These are phyloP conservation scores for Coriolopsis trogii DNA, from an alignment of 1,284 basidiomycete species.

Conservation along the genomic window DNA sequence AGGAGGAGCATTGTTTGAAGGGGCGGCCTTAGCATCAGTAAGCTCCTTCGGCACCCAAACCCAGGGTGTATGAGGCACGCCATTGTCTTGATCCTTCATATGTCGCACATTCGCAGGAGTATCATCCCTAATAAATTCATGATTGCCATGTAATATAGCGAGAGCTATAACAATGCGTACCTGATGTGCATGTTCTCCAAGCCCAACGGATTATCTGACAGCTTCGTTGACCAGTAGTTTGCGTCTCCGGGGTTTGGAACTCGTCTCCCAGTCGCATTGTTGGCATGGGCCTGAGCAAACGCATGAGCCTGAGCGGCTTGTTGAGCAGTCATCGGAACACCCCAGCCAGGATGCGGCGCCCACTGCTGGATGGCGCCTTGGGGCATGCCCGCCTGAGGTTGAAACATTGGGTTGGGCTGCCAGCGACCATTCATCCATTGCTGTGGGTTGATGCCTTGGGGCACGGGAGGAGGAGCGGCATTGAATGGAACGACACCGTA, in stretches of 20 bases:
- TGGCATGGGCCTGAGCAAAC: too few relatives aligned
- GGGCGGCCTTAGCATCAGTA: slow-evolving; percentile 23
- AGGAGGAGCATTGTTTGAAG: neutral
- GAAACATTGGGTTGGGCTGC: slow-evolving; percentile 33
- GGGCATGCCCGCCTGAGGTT: slow-evolving; percentile 15
- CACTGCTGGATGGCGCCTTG: slow-evolving; percentile 24
- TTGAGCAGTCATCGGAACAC: slow-evolving; percentile 19
- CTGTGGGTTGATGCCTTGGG: slow-evolving; percentile 31
- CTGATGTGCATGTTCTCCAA: slow-evolving; percentile 66
- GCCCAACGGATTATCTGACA: slow-evolving; percentile 65
- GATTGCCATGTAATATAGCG: neutral
- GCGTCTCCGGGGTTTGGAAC: slow-evolving; percentile 56
- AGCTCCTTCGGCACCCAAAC: slow-evolving; percentile 40
- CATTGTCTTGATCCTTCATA: slow-evolving; percentile 23
- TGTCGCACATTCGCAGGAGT: slow-evolving; percentile 24
- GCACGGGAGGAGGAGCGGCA: slow-evolving; percentile 32
- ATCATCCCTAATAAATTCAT: slow-evolving; percentile 19
- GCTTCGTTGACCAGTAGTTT: slow-evolving; percentile 58
- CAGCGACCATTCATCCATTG: slow-evolving; percentile 33
- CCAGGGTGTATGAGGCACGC: slow-evolving; percentile 40
- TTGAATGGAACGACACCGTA: slow-evolving; percentile 21
- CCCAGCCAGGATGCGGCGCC: slow-evolving; percentile 36
- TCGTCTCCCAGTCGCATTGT: too few relatives aligned
- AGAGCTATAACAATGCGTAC: slow-evolving; percentile 42
- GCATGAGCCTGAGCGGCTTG: slow-evolving; percentile 18